Base-by-base conservation (phyloP, 208 protist species). In the Acanthamoeba castellanii region DNA sequence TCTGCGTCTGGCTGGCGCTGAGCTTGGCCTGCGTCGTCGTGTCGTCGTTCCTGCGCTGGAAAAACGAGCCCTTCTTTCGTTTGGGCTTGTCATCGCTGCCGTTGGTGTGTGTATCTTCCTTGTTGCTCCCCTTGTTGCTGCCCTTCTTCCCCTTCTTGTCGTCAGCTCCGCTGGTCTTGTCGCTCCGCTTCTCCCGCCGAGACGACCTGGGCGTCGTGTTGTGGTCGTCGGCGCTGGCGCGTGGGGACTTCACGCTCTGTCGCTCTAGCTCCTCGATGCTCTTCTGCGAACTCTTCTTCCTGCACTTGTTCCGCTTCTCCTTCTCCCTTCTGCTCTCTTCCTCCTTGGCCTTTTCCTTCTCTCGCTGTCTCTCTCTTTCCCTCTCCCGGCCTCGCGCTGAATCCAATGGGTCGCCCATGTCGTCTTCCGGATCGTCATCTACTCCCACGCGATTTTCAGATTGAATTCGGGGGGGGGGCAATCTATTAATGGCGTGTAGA, bases 261-360 rank as follows among this genome's bases (percentile, higher is more conserved):
- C 22, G 84, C 30, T 70, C 59, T 0, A 6, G 57, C 42, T 68
- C 55, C 55, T 52, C 22, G 7, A 11, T 45, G 42, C 22, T n/a
- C 74, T 55, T n/a, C 74, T 30, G 20, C 27, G 25, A 13, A 8
- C 30, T 84, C 74, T 84, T 84, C 74, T 84, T 84, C 22, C 45
- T 84, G 74, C 74, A 50, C 16, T 37, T 84, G 42, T 37, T 52
- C 45, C 74, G 22, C 32, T 22, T 84, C 45, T 84, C 74, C 45
- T 84, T 52, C 20, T 89, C 82, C 34, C 18, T 32, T 61, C 59
- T 22, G 14, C 34, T 70, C 50, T 91, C 55, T 52, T 78, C 37
- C 42, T 93, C 68, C 59, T 52, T 11, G 34, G 55, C 32, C 66
- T 78, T 78, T 11, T 59, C 61, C 89, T 93, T 78, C 42, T 93